A percentile compares a stretch with the other conserved stretches of the same genome.
phyloP scores from a whole-genome alignment of 2,329 filamentous ascomycete species.

The Fonsecaea multimorphosa region DNA sequence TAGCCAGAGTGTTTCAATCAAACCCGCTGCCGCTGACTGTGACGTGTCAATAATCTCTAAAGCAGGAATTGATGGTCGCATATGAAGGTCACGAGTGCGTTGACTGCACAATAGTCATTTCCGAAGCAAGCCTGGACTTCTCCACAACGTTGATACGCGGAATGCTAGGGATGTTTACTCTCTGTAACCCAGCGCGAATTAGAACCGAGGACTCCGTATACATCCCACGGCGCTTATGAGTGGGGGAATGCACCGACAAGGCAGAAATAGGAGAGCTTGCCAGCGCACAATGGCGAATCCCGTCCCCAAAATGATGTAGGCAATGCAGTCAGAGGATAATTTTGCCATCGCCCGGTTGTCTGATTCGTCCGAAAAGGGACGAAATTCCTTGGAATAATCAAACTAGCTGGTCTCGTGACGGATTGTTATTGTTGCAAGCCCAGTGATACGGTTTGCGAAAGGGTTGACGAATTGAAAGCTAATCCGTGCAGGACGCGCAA shows the following conservation, averaged over 20 bases:
- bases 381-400: slow-evolving; percentile 14
- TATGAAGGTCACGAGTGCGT: slow-evolving; percentile 3
- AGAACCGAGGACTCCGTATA: neutral
- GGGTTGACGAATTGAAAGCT: slow-evolving; percentile 8
- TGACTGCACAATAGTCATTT: neutral
- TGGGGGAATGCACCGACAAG: neutral
- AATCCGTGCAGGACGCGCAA: neutral
- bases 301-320: slow-evolving; percentile 6
- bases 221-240: slow-evolving; percentile 27
- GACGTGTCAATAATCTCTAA: slow-evolving; percentile 7
- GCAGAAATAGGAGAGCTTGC: slow-evolving; percentile 3
- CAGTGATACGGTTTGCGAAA: slow-evolving; percentile 4
- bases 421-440: neutral
- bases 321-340: slow-evolving; percentile 11
- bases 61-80: slow-evolving; percentile 6
- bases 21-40: slow-evolving; percentile 3
- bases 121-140: neutral
- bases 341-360: neutral
- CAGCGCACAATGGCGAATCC: slow-evolving; percentile 21
- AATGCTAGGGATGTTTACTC: neutral
- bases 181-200: neutral
- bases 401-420: slow-evolving; percentile 20
- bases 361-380: slow-evolving; percentile 14
- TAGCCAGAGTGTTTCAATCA: neutral
- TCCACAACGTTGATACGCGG: neutral